Evolutionary conservation across 768 basidiomycete species (phyloP), one percentile per base, ranked within the genome.

Genomic region (Psilocybe cubensis): DNA sequence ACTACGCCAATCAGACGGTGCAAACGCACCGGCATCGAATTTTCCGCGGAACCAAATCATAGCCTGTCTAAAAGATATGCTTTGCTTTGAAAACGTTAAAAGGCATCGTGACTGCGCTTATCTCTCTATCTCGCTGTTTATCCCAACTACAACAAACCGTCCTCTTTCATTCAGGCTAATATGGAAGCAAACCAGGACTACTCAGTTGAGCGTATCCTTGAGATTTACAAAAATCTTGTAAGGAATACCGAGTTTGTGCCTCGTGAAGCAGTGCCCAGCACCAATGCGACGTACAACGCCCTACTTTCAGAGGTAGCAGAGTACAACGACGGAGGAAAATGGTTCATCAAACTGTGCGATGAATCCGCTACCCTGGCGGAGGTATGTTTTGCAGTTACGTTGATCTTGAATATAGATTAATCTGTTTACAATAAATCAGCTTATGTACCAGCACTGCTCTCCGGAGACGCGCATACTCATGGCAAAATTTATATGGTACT

Each of bases 311-410:
- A 58, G 20, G 52, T 54, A 40, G 44, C 44, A 12, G 38, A 18
- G 20, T 49, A 54, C 23, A 27, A 55, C 24, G 46, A 47, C 24
- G 46, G 53, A 4, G n/a, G 4, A 4, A 23, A 25, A 18, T 54
- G 53, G 52, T 54, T 59, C 42, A 31, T 51, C 8, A 31, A 28
- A 2, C 17, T 51, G 8, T 35, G 49, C 11, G 29, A 24, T 9
- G 49, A 51, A 50, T 52, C 56, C 9, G 48, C 48, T 21, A 45
- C 49, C 28, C 31, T 57, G 28, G 56, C 56, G 11, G 54, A 56
- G 33, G 54, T 49, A 33, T 4, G 18, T 35, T 17, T 7, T 11
- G n/a, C 25, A 20, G 27, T 23, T 20, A n/a, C 9, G 11, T 7
- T 35, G 31, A 12, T 14, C 35, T 11, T 42, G 20, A n/a, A n/a